Evolutionary conservation across 1,139 yeast genomes (phyloP).

Genomic region (Geotrichum aggregatum): DNA sequence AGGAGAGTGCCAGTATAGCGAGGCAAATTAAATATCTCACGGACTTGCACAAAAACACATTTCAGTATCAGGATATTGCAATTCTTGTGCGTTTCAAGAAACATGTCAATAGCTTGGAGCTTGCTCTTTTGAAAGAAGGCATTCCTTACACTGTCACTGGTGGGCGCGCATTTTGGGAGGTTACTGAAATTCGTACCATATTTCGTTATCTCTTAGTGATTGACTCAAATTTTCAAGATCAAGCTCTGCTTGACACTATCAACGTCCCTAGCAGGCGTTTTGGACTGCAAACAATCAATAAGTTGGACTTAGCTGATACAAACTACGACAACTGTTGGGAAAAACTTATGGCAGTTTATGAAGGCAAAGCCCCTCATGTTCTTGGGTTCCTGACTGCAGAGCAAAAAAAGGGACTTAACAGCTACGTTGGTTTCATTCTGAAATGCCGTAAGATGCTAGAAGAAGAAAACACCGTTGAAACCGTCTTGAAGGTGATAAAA

Average conservation of each 20-base stretch:
- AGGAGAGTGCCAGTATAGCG: constrained; percentile 59
- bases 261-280: constrained; percentile 63
- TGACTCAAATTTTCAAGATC: constrained; percentile 49
- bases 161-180: constrained; percentile 16
- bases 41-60: constrained; percentile 28
- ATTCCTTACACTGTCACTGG: constrained; percentile 57
- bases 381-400: constrained; percentile 17
- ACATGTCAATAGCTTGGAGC: constrained; percentile 59
- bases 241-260: constrained; percentile 57
- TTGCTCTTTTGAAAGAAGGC: constrained; percentile 49
- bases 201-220: constrained; percentile 63
- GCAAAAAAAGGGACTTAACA: constrained; percentile 23
- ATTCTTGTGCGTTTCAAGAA: constrained; percentile 62
- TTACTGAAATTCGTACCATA: constrained; percentile 32
- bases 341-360: constrained; percentile 1
- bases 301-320: constrained; percentile 11
- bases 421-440: constrained; percentile 12
- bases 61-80: constrained; percentile 58
- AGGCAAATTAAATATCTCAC: constrained; percentile 46
- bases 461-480: constrained; percentile 1
- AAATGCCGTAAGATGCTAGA: constrained; percentile 9
- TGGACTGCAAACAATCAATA: constrained; percentile 55
- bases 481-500: constrained; percentile 2
- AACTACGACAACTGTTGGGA: not conserved
- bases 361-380: not conserved